Evolutionary conservation across 2,329 filamentous ascomycete genomes (phyloP).

Genomic region (Ascochyta rabiei): DNA sequence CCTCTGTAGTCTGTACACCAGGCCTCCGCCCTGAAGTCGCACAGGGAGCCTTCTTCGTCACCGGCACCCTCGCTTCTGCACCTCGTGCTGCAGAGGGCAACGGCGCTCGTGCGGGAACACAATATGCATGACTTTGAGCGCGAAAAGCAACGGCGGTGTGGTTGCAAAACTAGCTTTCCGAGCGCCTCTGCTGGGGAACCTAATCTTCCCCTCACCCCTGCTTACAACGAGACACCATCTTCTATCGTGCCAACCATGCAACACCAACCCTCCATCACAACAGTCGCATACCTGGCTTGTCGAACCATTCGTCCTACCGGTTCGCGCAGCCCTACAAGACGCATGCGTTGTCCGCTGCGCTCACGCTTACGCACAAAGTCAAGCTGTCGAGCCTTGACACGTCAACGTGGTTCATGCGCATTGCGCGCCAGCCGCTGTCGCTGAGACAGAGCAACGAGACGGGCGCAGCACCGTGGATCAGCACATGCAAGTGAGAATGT

Average conservation of each 20-base stretch:
- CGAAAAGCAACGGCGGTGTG: background rate
- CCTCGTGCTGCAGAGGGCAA: constrained; percentile 16
- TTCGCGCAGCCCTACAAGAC: constrained; percentile 25
- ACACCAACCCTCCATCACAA: constrained; percentile 12
- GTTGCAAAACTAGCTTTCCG: no score
- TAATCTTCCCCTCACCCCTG: background rate
- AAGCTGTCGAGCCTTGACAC: constrained; percentile 30
- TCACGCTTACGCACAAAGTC: background rate
- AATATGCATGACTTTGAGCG: background rate
- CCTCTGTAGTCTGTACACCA: constrained; percentile 26
- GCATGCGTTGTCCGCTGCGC: constrained; percentile 29
- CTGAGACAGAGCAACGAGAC: constrained; percentile 8
- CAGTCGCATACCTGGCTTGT: background rate
- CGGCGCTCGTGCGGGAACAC: constrained; percentile 14
- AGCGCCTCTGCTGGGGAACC: no score
- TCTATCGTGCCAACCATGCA: background rate
- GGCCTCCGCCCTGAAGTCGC: constrained; percentile 21
- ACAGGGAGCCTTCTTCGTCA: constrained; percentile 24
- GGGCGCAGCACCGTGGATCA: background rate
- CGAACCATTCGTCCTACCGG: constrained; percentile 28
- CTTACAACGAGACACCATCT: background rate
- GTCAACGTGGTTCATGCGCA: constrained; percentile 44
- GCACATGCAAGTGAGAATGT: background rate
- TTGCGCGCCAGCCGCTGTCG: constrained; percentile 9
- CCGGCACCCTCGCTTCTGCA: constrained; percentile 27